A percentile compares a stretch with the other conserved stretches of the same genome.
Evolutionary conservation across 148 eudicot genomes (phyloP).

Genomic region (Hydrangea macrophylla): DNA sequence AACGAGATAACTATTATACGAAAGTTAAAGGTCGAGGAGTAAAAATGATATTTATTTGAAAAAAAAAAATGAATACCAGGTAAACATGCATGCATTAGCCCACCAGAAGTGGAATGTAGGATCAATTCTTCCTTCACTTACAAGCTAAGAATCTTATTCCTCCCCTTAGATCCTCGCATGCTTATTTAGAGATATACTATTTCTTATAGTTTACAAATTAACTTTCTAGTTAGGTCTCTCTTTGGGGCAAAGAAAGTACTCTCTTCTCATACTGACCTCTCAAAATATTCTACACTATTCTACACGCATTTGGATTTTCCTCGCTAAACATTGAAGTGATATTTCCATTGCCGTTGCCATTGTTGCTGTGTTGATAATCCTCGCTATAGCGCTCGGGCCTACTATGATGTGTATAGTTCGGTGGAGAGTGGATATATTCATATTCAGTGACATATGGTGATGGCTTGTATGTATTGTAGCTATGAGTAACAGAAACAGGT

Average conservation of each 20-base stretch:
- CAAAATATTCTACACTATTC: conserved; percentile 43
- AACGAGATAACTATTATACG: too few species aligned
- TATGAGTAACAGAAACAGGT: conserved; percentile 47
- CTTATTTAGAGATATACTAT: conserved; percentile 25
- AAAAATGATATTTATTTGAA: too few species aligned
- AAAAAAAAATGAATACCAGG: conserved; percentile 18
- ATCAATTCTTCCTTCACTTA: conserved; percentile 19
- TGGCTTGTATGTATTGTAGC: conserved; percentile 58
- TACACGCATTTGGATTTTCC: conserved; percentile 96
- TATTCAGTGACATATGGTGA: conserved; percentile 54
- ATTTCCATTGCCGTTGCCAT: conserved; percentile 52
- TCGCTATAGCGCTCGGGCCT: conserved; percentile 30
- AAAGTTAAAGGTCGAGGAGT: too few species aligned
- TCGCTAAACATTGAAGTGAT: conserved; percentile 77
- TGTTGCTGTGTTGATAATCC: conserved; percentile 28
- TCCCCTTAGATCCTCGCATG: conserved; percentile 26
- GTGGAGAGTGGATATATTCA: conserved; percentile 47
- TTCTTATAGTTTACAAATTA: too few species aligned
- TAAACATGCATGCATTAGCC: conserved; percentile 10
- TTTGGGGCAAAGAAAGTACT: conserved; percentile 13
- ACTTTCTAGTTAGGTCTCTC: conserved; percentile 20
- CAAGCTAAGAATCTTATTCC: conserved; percentile 58
- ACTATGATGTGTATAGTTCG: conserved; percentile 30
- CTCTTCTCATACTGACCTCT: conserved; percentile 4
- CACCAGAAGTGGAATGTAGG: conserved; percentile 19